These are phyloP conservation scores for Suillus weaverae DNA, from an alignment of 768 basidiomycete species.

Conservation along the genomic window DNA sequence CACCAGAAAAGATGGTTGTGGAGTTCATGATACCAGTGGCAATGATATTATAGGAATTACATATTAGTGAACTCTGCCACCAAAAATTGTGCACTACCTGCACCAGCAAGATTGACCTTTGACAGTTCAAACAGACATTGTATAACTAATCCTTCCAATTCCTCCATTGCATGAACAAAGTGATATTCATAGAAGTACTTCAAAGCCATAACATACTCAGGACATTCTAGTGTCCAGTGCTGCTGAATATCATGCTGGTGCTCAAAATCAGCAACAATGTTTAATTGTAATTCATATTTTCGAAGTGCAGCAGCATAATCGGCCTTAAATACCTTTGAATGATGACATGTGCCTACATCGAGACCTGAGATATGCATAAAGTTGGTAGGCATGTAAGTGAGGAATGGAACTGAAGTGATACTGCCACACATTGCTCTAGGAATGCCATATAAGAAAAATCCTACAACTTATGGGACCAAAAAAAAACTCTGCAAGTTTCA, in stretches of 20 bases:
- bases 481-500: not conserved
- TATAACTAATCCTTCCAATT: conserved; percentile 34
- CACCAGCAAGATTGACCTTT: conserved; percentile 36
- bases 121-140: conserved; percentile 40
- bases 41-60: conserved; percentile 15
- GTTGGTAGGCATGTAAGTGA: conserved; percentile 13
- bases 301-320: conserved; percentile 17
- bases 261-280: conserved; percentile 6
- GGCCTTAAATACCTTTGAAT: conserved; percentile 23
- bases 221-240: conserved; percentile 26
- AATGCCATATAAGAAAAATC: not conserved
- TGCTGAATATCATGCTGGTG: conserved; percentile 21
- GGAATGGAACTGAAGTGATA: conserved; percentile 12
- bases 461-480: not conserved
- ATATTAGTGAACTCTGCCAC: not conserved
- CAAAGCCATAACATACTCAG: conserved; percentile 23
- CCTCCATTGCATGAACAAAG: conserved; percentile 32
- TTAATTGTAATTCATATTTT: conserved; percentile 11
- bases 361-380: conserved; percentile 12
- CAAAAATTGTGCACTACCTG: conserved; percentile 25
- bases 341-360: conserved; percentile 14
- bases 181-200: conserved; percentile 5
- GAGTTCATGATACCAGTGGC: too few relatives aligned
- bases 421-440: conserved; percentile 15
- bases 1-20: too few relatives aligned